These are phyloP conservation scores for Claviceps pusilla DNA, from an alignment of 2,329 filamentous ascomycete genomes.

Conservation along the genomic window DNA sequence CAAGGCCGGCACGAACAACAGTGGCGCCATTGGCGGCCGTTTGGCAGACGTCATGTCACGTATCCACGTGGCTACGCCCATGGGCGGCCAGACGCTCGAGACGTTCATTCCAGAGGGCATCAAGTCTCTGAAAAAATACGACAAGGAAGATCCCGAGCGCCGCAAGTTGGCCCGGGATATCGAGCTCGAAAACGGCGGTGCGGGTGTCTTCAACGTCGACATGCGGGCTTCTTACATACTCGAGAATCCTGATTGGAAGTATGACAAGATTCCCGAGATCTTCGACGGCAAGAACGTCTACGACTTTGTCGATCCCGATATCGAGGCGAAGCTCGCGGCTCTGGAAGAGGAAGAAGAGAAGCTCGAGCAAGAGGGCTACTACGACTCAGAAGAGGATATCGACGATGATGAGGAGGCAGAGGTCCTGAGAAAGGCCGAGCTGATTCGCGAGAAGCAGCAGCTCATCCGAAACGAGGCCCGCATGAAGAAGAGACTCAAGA, in stretches of 20 bases:
- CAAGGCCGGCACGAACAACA: constrained; percentile 71
- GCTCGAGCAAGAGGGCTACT: constrained; percentile 82
- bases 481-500: constrained; percentile 95
- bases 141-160: constrained; percentile 76
- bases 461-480: constrained; percentile 87
- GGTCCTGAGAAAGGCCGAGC: constrained; percentile 75
- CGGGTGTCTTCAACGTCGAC: constrained; percentile 91
- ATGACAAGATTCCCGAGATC: constrained; percentile 88
- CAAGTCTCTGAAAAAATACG: constrained; percentile 72
- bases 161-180: constrained; percentile 69
- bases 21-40: constrained; percentile 62
- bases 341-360: constrained; percentile 93
- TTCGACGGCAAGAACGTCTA: constrained; percentile 94
- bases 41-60: constrained; percentile 81
- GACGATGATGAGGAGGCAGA: constrained; percentile 84
- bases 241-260: constrained; percentile 82
- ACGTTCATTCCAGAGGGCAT: constrained; percentile 78
- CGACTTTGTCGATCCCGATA: constrained; percentile 94
- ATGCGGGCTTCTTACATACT: constrained; percentile 79
- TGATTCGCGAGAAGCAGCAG: constrained; percentile 88
- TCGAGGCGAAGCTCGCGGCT: constrained; percentile 79
- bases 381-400: constrained; percentile 68
- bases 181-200: constrained; percentile 83
- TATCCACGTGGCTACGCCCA: constrained; percentile 92
- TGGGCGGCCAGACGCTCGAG: constrained; percentile 64